These are phyloP conservation scores for Tuber brumale DNA, from an alignment of 495 filamentous ascomycete species.

Conservation along the genomic window DNA sequence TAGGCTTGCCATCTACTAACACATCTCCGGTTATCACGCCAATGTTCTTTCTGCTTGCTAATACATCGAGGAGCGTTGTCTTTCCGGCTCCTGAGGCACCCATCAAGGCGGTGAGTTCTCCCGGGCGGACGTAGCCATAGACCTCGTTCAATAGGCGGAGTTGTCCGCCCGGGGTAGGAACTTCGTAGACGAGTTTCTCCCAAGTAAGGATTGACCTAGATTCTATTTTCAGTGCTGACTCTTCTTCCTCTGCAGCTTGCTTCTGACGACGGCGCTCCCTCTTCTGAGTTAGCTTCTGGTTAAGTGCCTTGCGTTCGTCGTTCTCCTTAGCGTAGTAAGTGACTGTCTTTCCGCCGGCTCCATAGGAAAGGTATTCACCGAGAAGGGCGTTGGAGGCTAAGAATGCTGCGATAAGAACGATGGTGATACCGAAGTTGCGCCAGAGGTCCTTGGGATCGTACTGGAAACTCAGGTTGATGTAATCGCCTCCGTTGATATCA, in stretches of 20 bases:
- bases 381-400: slow-evolving; percentile 62
- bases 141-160: slow-evolving; percentile 63
- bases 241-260: slow-evolving; percentile 42
- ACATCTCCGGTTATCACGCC: slow-evolving; percentile 70
- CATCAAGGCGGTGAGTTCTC: slow-evolving; percentile 74
- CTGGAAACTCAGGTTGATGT: slow-evolving; percentile 57
- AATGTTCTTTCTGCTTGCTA: slow-evolving; percentile 69
- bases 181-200: slow-evolving; percentile 62
- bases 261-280: slow-evolving; percentile 50
- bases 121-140: slow-evolving; percentile 72
- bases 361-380: slow-evolving; percentile 69
- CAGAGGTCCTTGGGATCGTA: slow-evolving; percentile 59
- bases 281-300: slow-evolving; percentile 56
- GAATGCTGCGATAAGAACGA: slow-evolving; percentile 62
- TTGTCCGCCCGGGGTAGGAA: slow-evolving; percentile 62
- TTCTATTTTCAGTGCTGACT: slow-evolving; percentile 56
- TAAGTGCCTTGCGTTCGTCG: slow-evolving; percentile 61
- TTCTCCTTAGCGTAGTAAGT: slow-evolving; percentile 69
- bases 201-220: slow-evolving; percentile 55
- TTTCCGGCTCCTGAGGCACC: slow-evolving; percentile 83
- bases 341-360: slow-evolving; percentile 68
- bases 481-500: slow-evolving; percentile 54
- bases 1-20: slow-evolving; percentile 62
- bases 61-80: slow-evolving; percentile 72
- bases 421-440: slow-evolving; percentile 70